Evolutionary conservation across 1,284 basidiomycete species (phyloP), one percentile per base, ranked within the genome.

Genomic region (Fistulina hepatica): DNA sequence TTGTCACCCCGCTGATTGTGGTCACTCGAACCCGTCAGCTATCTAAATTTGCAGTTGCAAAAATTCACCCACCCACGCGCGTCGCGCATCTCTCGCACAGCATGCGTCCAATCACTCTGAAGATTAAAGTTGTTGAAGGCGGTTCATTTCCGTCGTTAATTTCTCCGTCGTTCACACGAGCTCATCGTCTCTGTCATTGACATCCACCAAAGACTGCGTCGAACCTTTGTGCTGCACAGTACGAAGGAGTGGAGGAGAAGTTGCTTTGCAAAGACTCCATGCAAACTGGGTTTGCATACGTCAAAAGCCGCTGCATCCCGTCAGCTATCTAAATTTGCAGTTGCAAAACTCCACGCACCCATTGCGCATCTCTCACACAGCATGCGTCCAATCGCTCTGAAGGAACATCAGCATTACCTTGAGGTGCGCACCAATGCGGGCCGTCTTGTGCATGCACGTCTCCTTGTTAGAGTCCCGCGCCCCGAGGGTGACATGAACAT

Each of bases 381-480:
- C 49, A 21, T 72, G 68, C 5, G 64, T 67, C 0, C 59, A 56
- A 52, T 84, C 81, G 45, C 71, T 76, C 33, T 76, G 69, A 28
- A 83, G 61, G 43, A 84, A 60, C 28, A 76, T 67, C 37, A 64
- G 59, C 26, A 84, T 56, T 15, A 83, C 55, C 39, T 77, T 73
- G 16, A 73, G 56, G 54, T 65, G 78, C 41, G 82, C 76, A 9
- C 93, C 94, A 44, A 83, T 81, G 49, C 91, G 82, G 6, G 94
- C 93, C 15, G 93, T 93, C 37, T 97, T 69, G 62, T 97, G 93
- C 45, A 97, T 77, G 48, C 92, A 93, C 33, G 88, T 94, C 51
- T 97, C 82, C 31, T 89, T 85, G 41, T 89, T 72, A 37, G 73
- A 76, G 59, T 97, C 92, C 23, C 63, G 58, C 12, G 79, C 77